A percentile compares a stretch with the other conserved stretches of the same genome.
Conservation (phyloP, 257 asterid genomes). For the Solanum etuberosum region DNA sequence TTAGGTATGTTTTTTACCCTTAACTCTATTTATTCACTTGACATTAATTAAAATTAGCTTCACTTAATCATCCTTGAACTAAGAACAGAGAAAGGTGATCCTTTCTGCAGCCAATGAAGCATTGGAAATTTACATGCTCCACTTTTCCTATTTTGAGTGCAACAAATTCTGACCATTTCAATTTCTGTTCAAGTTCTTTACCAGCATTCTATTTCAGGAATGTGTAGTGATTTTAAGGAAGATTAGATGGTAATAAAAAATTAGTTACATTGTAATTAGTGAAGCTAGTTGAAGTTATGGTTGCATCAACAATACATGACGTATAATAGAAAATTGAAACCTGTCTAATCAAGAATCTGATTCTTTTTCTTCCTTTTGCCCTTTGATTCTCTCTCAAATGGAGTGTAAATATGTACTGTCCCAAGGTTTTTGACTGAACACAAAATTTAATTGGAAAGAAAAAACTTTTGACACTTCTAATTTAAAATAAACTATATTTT, state of each 20-base stretch:
- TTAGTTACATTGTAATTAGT: not conserved
- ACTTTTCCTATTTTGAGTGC: not conserved
- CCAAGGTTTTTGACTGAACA: not conserved
- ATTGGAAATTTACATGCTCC: not conserved
- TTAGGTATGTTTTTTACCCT: too few relatives aligned
- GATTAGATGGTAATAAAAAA: not conserved
- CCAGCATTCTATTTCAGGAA: not conserved
- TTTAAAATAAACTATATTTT: not conserved
- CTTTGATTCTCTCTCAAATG: not conserved
- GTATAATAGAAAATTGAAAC: not conserved
- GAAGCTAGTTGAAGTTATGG: not conserved
- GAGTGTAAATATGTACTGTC: not conserved
- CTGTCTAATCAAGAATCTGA: not conserved
- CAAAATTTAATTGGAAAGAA: not conserved
- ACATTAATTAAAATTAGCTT: not conserved
- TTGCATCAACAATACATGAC: not conserved
- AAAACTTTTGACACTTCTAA: not conserved
- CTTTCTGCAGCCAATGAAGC: not conserved
- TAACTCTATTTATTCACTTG: too few relatives aligned
- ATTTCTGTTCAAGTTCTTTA: not conserved
- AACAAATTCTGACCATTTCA: not conserved
- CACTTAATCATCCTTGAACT: not conserved
- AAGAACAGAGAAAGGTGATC: not conserved
- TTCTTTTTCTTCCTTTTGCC: not conserved
- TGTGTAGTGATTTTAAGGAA: not conserved